A percentile compares a stretch with the other conserved stretches of the same genome.
Conservation (phyloP, 495 filamentous ascomycete species). For the Parathielavia appendiculata region DNA sequence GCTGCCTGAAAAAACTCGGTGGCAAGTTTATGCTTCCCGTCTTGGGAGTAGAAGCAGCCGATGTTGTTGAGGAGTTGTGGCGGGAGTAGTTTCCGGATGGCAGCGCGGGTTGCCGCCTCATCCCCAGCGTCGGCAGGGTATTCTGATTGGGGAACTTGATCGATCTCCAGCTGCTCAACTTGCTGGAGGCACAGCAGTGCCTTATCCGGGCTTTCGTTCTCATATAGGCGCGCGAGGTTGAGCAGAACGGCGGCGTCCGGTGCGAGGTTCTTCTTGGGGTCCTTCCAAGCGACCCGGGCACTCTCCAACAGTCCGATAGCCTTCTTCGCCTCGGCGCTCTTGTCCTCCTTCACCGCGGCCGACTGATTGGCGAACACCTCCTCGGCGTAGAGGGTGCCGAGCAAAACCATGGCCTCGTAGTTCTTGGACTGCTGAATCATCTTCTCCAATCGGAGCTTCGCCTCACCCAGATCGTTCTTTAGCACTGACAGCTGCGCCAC, state of each 20-base stretch:
- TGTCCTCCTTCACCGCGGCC: constrained; percentile 75
- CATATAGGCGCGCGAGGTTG: constrained; percentile 87
- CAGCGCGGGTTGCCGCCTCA: constrained; percentile 51
- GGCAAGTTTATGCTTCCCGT: constrained; percentile 74
- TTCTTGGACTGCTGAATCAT: constrained; percentile 80
- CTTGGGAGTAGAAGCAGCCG: constrained; percentile 86
- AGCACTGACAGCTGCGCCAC: constrained; percentile 80
- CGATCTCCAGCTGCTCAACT: constrained; percentile 79
- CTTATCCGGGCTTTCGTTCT: constrained; percentile 77
- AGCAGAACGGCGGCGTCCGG: constrained; percentile 86
- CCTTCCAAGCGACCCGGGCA: constrained; percentile 87
- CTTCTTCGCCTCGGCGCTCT: constrained; percentile 72
- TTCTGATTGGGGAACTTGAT: constrained; percentile 63
- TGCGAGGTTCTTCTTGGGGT: constrained; percentile 67
- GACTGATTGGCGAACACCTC: constrained; percentile 79
- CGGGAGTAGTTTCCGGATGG: constrained; percentile 67
- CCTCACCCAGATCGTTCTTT: constrained; percentile 78
- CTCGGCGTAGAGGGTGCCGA: constrained; percentile 86
- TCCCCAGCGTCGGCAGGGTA: constrained; percentile 58
- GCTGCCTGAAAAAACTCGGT: constrained; percentile 83
- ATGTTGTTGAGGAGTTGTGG: constrained; percentile 96
- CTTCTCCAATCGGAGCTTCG: constrained; percentile 90
- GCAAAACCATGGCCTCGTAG: constrained; percentile 83
- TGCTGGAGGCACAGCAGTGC: constrained; percentile 85
- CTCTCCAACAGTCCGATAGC: constrained; percentile 75